phyloP scores from a whole-genome alignment of 768 basidiomycete genomes.

The Chlorophyllum brunneum region DNA sequence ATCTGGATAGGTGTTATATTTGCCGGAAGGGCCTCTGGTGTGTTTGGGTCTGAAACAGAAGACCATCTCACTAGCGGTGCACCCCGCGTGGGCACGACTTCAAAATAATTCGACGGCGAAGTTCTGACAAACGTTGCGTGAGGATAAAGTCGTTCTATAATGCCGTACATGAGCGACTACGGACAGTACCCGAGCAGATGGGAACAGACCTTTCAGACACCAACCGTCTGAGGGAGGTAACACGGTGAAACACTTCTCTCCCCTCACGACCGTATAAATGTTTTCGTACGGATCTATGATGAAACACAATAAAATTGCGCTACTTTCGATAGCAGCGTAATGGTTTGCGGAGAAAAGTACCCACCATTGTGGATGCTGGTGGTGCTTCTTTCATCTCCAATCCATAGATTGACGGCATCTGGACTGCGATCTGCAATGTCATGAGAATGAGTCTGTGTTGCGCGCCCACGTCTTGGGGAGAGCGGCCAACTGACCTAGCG shows the following conservation, averaged over 20 bases:
- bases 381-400: constrained; percentile 70
- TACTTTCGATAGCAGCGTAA: neutral
- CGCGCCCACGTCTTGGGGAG: neutral
- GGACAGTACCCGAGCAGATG: neutral
- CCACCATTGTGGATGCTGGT: constrained; percentile 87
- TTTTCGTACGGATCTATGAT: constrained; percentile 85
- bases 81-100: constrained; percentile 28
- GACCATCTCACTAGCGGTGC: constrained; percentile 73
- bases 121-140: constrained; percentile 62
- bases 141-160: constrained; percentile 54
- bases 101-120: constrained; percentile 25
- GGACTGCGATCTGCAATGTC: constrained; percentile 51
- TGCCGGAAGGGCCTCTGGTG: constrained; percentile 39
- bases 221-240: constrained; percentile 88
- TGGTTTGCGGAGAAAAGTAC: constrained; percentile 10
- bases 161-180: constrained; percentile 9
- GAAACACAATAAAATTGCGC: neutral
- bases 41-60: constrained; percentile 59
- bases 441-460: neutral
- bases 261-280: constrained; percentile 83
- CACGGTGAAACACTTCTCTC: constrained; percentile 81
- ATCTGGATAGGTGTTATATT: constrained; percentile 65
- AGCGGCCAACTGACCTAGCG: constrained; percentile 54
- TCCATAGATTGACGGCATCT: constrained; percentile 94
- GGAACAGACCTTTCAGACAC: constrained; percentile 64